These are phyloP conservation scores for Discostella pseudostelligera DNA, from an alignment of 108 stramenopile species.

Conservation along the genomic window DNA sequence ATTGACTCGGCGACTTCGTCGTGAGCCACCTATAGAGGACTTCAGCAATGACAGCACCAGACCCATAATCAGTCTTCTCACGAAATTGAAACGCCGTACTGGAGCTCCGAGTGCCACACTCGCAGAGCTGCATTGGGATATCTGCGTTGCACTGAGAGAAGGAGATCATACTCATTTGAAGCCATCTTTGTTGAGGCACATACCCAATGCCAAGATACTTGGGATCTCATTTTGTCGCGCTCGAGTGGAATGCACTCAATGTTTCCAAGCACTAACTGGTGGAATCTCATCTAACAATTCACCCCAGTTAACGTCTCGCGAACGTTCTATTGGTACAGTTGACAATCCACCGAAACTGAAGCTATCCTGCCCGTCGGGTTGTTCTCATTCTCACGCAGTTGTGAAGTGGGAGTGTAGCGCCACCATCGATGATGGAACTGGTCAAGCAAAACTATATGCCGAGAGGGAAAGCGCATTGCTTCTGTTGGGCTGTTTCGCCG, in stretches of 20 bases:
- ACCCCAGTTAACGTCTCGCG: not conserved
- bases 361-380: constrained; percentile 44
- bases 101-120: constrained; percentile 44
- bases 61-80: constrained; percentile 14
- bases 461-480: constrained; percentile 76
- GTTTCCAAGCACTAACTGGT: constrained; percentile 50
- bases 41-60: not conserved
- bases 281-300: not conserved
- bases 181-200: constrained; percentile 64
- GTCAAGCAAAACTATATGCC: constrained; percentile 80
- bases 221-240: constrained; percentile 70
- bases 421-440: constrained; percentile 80
- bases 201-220: constrained; percentile 50
- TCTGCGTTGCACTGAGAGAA: constrained; percentile 52
- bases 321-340: constrained; percentile 43
- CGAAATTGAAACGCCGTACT: constrained; percentile 8
- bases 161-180: constrained; percentile 30
- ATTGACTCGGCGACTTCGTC: constrained; percentile 45
- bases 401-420: constrained; percentile 88
- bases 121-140: constrained; percentile 45
- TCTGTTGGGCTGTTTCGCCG: constrained; percentile 47
- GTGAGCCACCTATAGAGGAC: constrained; percentile 4
- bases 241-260: constrained; percentile 60
- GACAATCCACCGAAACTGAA: constrained; percentile 19
- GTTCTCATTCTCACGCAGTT: constrained; percentile 31